Base-by-base conservation (phyloP, 2,329 filamentous ascomycete genomes). In the Diaporthe ilicicola region DNA sequence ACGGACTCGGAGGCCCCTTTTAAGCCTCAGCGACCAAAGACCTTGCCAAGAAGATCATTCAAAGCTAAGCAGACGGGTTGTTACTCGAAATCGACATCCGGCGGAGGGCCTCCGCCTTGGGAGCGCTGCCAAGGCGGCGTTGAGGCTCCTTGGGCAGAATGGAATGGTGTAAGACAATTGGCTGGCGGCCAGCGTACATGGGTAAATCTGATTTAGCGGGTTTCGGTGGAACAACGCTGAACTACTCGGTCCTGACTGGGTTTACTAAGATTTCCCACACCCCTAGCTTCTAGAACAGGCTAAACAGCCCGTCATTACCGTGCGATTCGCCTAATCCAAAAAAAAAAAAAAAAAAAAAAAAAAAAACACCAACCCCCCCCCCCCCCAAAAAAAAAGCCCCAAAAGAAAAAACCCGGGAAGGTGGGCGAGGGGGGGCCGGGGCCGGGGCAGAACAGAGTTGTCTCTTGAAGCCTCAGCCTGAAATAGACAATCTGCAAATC, bases 141-240 rank as follows among this genome's bases (percentile, higher is more conserved):
- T 62, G 56, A 29, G 42, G 56, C 56, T 34, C 27, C 24, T 10
- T 1, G 27, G 5, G 27, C 39, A 46, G 12, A 48, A 22, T 22
- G 42, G 27, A 62, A 62, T 15, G 39, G 56, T 62, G 56, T 48
- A 62, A 62, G 56, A 62, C 42, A 59, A 59, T 59, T 59, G 54
- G 54, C 34, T 27, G 19, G 54, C 34, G 3, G 34, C 22, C n/a
- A 42, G n/a, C 39, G 10, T 29, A 62, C 17, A n/a, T 46, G 39
- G 24, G 10, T 29, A 62, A 10, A 22, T 48, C 24, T 42, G 56
- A 34, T 62, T 48, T 17, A 22, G 22, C 39, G 56, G 39, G 27
- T 17, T 39, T 62, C 42, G 42, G 56, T 22, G 56, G 42, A 32
- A 48, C 7, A 62, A 17, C 19, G 34, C 9, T 46, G 39, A 22